Evolutionary conservation across 805 yeast species (phyloP).

Genomic region (Yarrowia sp.): DNA sequence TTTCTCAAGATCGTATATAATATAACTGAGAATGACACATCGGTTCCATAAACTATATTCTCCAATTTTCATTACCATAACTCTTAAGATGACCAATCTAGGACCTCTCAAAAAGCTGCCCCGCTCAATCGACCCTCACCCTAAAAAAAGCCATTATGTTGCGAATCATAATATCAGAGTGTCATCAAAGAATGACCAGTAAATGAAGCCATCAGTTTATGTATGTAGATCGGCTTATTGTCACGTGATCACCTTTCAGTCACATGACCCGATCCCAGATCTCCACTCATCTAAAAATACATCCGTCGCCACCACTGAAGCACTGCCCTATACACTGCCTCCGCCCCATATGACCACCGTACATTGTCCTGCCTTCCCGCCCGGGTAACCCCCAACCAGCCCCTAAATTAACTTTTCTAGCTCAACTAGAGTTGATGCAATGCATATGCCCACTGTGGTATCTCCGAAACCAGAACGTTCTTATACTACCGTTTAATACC

Average conservation of each 20-base stretch:
- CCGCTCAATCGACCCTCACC: not conserved
- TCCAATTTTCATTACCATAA: too few relatives aligned
- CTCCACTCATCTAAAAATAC: not conserved
- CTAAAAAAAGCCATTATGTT: not conserved
- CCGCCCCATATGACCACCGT: not conserved
- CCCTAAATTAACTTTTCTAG: not conserved
- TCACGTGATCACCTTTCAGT: not conserved
- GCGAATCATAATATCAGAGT: not conserved
- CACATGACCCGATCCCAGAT: not conserved
- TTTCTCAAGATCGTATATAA: too few relatives aligned
- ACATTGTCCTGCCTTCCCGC: not conserved
- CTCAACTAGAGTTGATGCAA: not conserved
- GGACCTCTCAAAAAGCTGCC: not conserved
- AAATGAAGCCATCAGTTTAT: too few relatives aligned
- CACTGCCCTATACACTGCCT: not conserved
- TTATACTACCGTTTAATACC: not conserved
- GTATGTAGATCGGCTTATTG: too few relatives aligned
- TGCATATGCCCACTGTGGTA: slow-evolving; percentile 8
- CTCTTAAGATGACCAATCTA: not conserved
- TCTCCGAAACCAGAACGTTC: slow-evolving; percentile 1
- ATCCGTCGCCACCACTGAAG: not conserved
- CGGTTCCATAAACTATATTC: too few relatives aligned
- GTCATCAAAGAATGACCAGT: not conserved
- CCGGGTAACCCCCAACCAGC: slow-evolving; percentile 11
- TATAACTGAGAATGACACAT: too few relatives aligned